Base-by-base conservation (phyloP, 2,329 filamentous ascomycete species). In the Stemphylium vesicarium region DNA sequence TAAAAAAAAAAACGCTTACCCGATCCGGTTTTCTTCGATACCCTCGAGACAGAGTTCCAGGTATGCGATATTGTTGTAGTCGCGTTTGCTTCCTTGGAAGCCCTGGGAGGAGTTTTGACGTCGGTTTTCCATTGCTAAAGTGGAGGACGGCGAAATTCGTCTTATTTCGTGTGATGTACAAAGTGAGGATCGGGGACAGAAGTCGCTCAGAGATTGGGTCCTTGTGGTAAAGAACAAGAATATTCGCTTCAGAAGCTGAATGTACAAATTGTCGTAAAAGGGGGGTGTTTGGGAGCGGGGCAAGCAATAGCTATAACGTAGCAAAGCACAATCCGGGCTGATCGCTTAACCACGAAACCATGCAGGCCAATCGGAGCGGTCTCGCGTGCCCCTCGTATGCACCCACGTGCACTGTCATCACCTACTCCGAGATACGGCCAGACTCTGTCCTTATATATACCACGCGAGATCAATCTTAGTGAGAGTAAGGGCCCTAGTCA, bases 1-100 rank as follows among this genome's bases (percentile, higher is more conserved):
- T 56, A 48, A 20, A 20, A 56, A 56, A 56, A 56, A 56, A 56
- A 56, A n/a, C n/a, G 24, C 36, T 38, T 26, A 50, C 50, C 20
- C 4, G 5, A 40, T 18, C 15, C 4, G 9, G 9, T 0, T 41
- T 42, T 13, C 10, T 3, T 15, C 26, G 18, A 7, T 6, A 4
- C 22, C 15, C 1, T 11, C 9, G 3, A 10, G 12, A 32, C 15
- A 10, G 13, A 31, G 2, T 1, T 6, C 31, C 3, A 4, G 5
- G 4, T 18, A 6, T 7, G 15, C 10, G 6, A 2, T 3, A 6
- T 12, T 4, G 26, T 20, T 26, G 15, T 12, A 4, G 24, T 18
- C 39, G 11, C 9, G 12, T 11, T 1, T 42, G 4, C 11, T 10
- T 32, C n/a, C 4, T 24, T 16, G 15, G 8, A 4, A 3, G 8